Evolutionary conservation across 176 grass and related monocot genomes (phyloP).

Genomic region (Stipa capillata): DNA sequence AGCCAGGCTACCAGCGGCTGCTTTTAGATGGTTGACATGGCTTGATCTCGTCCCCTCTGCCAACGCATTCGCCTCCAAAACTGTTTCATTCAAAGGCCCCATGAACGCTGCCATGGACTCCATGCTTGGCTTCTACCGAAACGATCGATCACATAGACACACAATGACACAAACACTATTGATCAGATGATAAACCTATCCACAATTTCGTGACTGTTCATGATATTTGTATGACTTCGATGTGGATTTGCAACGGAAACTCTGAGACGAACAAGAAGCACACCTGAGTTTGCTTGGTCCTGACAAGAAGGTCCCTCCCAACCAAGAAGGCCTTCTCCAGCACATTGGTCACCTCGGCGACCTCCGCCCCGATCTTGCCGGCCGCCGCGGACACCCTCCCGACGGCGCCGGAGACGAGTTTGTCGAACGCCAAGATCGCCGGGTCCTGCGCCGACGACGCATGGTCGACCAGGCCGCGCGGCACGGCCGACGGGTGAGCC

Average conservation of each 20-base stretch:
- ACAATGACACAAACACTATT: not conserved
- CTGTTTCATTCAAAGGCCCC: constrained; percentile 40
- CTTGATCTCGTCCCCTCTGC: constrained; percentile 33
- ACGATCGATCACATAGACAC: not conserved
- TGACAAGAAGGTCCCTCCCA: constrained; percentile 41
- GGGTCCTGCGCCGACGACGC: constrained; percentile 15
- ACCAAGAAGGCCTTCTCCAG: constrained; percentile 49
- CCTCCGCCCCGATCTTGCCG: constrained; percentile 38
- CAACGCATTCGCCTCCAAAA: constrained; percentile 34
- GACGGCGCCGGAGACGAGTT: constrained; percentile 20
- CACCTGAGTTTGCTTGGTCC: constrained; percentile 41
- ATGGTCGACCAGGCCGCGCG: not conserved
- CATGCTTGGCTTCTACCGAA: constrained; percentile 35
- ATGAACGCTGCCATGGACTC: constrained; percentile 26
- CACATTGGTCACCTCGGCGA: constrained; percentile 27
- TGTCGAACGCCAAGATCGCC: constrained; percentile 34
- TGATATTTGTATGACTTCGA: not conserved
- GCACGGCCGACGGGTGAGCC: not conserved
- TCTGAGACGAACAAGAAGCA: not conserved
- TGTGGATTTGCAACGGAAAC: not conserved
- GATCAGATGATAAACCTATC: not conserved
- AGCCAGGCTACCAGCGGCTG: constrained; percentile 36
- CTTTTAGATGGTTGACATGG: constrained; percentile 54
- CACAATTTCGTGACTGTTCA: not conserved
- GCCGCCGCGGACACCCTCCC: constrained; percentile 31